Percentiles rank a stretch among this genome's conserved stretches.
Conservation (phyloP, 2,329 filamentous ascomycete species). For the Hypoxylon sp. region DNA sequence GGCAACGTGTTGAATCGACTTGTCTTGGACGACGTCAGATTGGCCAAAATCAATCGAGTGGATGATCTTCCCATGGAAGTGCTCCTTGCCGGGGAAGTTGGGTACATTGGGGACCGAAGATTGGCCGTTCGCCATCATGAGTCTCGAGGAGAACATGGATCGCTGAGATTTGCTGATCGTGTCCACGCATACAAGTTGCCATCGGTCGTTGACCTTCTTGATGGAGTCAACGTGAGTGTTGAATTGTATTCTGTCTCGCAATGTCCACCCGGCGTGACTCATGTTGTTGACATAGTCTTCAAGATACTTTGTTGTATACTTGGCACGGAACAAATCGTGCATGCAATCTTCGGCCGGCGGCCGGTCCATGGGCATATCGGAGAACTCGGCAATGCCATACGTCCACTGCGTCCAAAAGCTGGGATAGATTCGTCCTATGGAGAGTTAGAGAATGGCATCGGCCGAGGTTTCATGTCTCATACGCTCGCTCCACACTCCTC, state of each 20-base stretch:
- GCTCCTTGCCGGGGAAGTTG: neutral
- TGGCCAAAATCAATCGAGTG: neutral
- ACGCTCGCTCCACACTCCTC: slow-evolving; percentile 43
- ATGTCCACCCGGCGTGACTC: neutral
- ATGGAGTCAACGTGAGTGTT: neutral
- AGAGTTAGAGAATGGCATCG: slow-evolving; percentile 1
- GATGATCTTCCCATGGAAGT: neutral
- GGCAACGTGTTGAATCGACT: slow-evolving; percentile 42
- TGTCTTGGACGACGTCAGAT: neutral
- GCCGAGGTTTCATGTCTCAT: slow-evolving; percentile 5
- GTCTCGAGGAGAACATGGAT: neutral
- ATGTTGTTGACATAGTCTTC: neutral
- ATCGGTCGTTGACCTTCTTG: neutral
- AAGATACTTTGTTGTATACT: slow-evolving; percentile 48
- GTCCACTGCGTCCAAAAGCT: slow-evolving; percentile 52
- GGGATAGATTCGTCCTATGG: slow-evolving; percentile 45
- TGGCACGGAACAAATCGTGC: slow-evolving; percentile 47
- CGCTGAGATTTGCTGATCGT: neutral
- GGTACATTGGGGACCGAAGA: neutral
- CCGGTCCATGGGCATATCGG: slow-evolving; percentile 47
- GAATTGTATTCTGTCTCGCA: neutral
- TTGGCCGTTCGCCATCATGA: neutral
- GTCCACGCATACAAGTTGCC: neutral
- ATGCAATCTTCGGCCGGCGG: slow-evolving; percentile 40
- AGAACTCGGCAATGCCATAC: slow-evolving; percentile 49